Evolutionary conservation across 2,329 filamentous ascomycete species (phyloP).

Genomic region (Xylaria sp.): DNA sequence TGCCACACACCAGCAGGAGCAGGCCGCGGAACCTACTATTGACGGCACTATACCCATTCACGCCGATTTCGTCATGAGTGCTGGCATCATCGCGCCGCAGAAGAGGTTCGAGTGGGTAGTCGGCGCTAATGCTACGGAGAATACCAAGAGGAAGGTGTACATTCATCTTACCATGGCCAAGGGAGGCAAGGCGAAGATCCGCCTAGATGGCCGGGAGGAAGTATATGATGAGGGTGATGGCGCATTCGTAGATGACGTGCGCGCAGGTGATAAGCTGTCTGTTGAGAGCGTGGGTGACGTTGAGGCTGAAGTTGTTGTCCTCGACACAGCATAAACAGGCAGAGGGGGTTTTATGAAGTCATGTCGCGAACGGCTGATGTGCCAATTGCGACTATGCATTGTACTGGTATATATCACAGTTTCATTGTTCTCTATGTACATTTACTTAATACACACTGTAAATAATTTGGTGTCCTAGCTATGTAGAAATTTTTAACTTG

Average conservation of each 20-base stretch:
- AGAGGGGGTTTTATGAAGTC: background rate
- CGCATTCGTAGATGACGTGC: slow-evolving; percentile 75
- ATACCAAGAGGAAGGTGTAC: slow-evolving; percentile 76
- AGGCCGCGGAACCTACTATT: slow-evolving; percentile 68
- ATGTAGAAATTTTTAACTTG: too few species aligned
- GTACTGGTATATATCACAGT: background rate
- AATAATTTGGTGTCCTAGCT: background rate
- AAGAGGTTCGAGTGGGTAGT: slow-evolving; percentile 76
- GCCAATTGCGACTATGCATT: background rate
- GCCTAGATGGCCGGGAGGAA: slow-evolving; percentile 72
- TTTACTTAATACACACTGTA: background rate
- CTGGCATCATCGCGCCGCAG: slow-evolving; percentile 74
- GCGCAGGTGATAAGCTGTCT: slow-evolving; percentile 69
- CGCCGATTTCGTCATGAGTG: slow-evolving; percentile 85
- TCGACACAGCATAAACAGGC: slow-evolving; percentile 67
- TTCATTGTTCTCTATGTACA: background rate
- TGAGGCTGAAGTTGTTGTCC: slow-evolving; percentile 74
- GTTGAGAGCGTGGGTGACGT: slow-evolving; percentile 75
- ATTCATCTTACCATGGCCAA: slow-evolving; percentile 85
- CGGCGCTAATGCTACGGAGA: slow-evolving; percentile 66
- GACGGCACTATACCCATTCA: slow-evolving; percentile 82
- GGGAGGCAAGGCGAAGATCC: slow-evolving; percentile 76
- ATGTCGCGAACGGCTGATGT: background rate
- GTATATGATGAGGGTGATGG: slow-evolving; percentile 82
- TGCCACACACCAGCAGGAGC: slow-evolving; percentile 71